Evolutionary conservation across 305 asterid genomes (phyloP).

Genomic region (Stenogyne calaminthoides): DNA sequence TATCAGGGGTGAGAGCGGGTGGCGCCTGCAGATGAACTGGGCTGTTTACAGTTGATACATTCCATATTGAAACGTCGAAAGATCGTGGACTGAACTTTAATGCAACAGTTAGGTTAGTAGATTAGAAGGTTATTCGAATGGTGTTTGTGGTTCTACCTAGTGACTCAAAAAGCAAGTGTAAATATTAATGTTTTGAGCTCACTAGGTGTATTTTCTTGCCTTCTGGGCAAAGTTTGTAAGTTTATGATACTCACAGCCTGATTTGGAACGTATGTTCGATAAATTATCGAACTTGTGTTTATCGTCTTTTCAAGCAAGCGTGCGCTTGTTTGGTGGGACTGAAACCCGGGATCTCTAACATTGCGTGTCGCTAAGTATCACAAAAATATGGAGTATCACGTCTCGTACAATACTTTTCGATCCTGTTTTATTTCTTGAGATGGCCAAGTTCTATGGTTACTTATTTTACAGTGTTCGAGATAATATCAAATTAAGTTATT

Average conservation of each 20-base stretch:
- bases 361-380: too few relatives aligned
- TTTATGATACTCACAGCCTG: slow-evolving; percentile 17
- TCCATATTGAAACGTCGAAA: background rate
- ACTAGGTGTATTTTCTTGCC: slow-evolving; percentile 25
- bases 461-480: too few relatives aligned
- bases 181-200: slow-evolving; percentile 52
- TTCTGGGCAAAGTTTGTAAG: background rate
- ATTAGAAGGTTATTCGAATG: slow-evolving; percentile 10
- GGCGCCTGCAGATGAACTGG: background rate
- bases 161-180: slow-evolving; percentile 55
- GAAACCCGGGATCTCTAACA: background rate
- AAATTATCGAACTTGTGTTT: background rate
- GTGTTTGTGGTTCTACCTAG: slow-evolving; percentile 24
- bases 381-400: too few relatives aligned
- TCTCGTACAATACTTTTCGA: too few relatives aligned
- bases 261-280: slow-evolving; percentile 3
- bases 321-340: background rate
- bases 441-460: too few relatives aligned
- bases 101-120: slow-evolving; percentile 17
- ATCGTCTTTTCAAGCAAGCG: background rate
- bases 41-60: background rate
- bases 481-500: background rate
- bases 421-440: too few relatives aligned
- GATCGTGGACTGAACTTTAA: slow-evolving; percentile 15
- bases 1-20: slow-evolving; percentile 42